Percentiles rank a stretch among this genome's conserved stretches.
Evolutionary conservation across 2,329 filamentous ascomycete species (phyloP).

Genomic region (Xylariaceae sp.): DNA sequence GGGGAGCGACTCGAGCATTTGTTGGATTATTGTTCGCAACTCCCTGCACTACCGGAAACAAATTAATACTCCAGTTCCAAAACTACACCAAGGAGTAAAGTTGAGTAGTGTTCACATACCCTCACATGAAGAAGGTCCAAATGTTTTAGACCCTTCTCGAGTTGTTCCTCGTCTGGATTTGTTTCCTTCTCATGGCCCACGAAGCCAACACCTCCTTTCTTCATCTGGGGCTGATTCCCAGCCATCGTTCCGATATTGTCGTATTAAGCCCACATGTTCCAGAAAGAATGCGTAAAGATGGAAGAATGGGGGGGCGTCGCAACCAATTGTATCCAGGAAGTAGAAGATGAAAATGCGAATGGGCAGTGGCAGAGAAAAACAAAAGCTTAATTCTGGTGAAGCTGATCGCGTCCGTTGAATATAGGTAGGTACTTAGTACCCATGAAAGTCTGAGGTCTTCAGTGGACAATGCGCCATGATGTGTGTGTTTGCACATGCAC

Average conservation of each 20-base stretch:
- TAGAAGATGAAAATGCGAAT: too few relatives aligned
- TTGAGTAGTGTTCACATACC: slow-evolving; percentile 39
- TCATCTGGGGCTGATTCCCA: slow-evolving; percentile 5
- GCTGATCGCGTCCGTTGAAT: too few relatives aligned
- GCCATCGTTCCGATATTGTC: not conserved
- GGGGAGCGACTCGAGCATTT: slow-evolving; percentile 55
- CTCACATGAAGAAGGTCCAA: slow-evolving; percentile 59
- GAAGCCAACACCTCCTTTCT: slow-evolving; percentile 15
- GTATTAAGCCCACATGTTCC: not conserved
- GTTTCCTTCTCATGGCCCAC: slow-evolving; percentile 33
- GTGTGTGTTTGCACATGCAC: too few relatives aligned
- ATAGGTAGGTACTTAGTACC: too few relatives aligned
- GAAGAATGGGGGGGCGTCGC: not conserved
- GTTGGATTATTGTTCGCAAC: slow-evolving; percentile 52
- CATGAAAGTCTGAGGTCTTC: too few relatives aligned
- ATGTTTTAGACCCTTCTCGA: slow-evolving; percentile 52
- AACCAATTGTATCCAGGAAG: too few relatives aligned
- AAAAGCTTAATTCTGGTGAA: too few relatives aligned
- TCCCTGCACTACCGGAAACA: slow-evolving; percentile 44
- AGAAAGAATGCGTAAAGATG: not conserved
- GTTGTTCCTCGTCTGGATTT: slow-evolving; percentile 51
- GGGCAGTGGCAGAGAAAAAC: too few relatives aligned
- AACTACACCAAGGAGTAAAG: slow-evolving; percentile 31
- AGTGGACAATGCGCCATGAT: too few relatives aligned
- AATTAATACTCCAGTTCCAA: slow-evolving; percentile 15